Base-by-base conservation (phyloP, 805 yeast species). In the Wickerhamiella lipophila region DNA sequence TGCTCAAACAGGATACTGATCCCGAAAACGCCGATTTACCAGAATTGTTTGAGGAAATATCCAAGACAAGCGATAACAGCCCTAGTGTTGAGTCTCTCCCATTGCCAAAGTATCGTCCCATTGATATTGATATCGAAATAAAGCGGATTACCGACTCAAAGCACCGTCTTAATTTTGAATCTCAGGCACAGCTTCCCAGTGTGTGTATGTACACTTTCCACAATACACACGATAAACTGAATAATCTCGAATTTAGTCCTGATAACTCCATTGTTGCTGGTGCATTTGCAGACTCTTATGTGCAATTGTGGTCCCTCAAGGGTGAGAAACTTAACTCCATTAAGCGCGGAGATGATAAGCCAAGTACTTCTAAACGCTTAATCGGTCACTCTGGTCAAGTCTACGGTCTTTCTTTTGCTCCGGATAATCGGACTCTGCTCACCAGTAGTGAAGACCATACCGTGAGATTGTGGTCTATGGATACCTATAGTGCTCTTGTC, bases 131-230 rank as follows among this genome's bases (percentile, higher is more conserved):
- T 60, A 68, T 84, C 51, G 89, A 83, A 60, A 79, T 89, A 18
- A 71, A 77, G 53, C 75, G 78, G 50, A 84, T 92, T 26, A 84
- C 78, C 58, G 97, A 89, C 64, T 77, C 89, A 7, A 72, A 95
- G 52, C 76, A 83, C 29, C 77, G 81, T 53, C 78, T 89, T 51
- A 74, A 71, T 55, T 63, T 89, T 46, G 83, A 78, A 18, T 40
- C 51, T 18, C 95, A 83, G 65, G 82, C 94, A 3, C 71, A 86
- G 19, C 76, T 89, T 22, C 98, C 98, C 19, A 83, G 94, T 50
- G 95, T 89, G 30, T 92, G 97, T 65, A 85, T 89, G 95, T 92
- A 92, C 69, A 89, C 97, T 0, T 88, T 92, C 68, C 98, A 92
- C 70, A 92, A 92, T 66, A 84, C 96, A 9, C 81, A 85, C 61